Conservation (phyloP, 2,329 filamentous ascomycete genomes). For the Paecilomyces dactylethromorphus region DNA sequence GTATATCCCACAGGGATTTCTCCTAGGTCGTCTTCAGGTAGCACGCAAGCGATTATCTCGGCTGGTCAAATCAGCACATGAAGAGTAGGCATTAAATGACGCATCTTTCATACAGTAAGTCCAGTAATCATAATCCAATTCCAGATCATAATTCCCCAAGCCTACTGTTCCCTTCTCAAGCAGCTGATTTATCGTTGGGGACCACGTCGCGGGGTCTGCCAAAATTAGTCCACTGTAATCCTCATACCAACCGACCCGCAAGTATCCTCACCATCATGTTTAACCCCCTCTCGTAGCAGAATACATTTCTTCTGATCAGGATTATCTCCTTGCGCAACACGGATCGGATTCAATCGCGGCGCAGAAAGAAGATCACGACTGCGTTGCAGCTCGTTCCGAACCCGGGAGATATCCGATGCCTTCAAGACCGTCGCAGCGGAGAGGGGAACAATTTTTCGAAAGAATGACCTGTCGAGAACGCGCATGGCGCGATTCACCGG, state of each 20-base stretch:
- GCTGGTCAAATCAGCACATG: slow-evolving; percentile 39
- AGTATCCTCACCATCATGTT: slow-evolving; percentile 34
- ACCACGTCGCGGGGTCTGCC: slow-evolving; percentile 70
- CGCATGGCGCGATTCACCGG: slow-evolving; percentile 74
- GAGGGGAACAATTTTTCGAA: slow-evolving; percentile 67
- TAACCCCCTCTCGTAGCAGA: slow-evolving; percentile 31
- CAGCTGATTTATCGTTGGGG: slow-evolving; percentile 60
- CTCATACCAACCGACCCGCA: neutral
- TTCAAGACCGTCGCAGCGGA: slow-evolving; percentile 74
- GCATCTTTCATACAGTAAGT: slow-evolving; percentile 56
- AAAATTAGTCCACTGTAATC: slow-evolving; percentile 6
- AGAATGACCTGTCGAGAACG: slow-evolving; percentile 75
- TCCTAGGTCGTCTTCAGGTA: slow-evolving; percentile 71
- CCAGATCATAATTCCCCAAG: slow-evolving; percentile 67
- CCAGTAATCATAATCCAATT: slow-evolving; percentile 81
- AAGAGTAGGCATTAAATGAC: neutral
- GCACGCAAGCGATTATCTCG: slow-evolving; percentile 74
- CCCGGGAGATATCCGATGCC: slow-evolving; percentile 64
- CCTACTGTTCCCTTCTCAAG: slow-evolving; percentile 62
- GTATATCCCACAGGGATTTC: slow-evolving; percentile 84
- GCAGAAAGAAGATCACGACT: slow-evolving; percentile 60
- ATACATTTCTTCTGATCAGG: slow-evolving; percentile 39
- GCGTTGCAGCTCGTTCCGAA: slow-evolving; percentile 59
- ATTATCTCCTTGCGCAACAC: slow-evolving; percentile 55
- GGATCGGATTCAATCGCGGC: slow-evolving; percentile 59